Base-by-base conservation (phyloP, 345 rosid species). In the Carallia brachiata region DNA sequence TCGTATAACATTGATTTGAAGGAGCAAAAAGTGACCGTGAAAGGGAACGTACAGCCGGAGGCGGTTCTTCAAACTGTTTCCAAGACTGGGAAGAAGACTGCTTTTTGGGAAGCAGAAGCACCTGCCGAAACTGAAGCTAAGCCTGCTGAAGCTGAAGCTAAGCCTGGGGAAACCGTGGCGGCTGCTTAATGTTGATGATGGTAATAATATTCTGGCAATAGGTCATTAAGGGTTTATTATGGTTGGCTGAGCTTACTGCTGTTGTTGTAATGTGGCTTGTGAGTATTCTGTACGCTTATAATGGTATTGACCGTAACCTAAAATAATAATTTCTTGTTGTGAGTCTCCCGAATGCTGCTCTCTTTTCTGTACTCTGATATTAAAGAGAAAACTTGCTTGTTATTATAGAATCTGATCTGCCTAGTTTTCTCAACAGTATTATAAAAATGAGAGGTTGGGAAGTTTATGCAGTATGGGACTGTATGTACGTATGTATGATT, bases 1-100 rank as follows among this genome's bases (percentile, higher is more conserved):
- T 78, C 90, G 52, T 93, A 61, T 69, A 91, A 93, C 64, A 82
- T 91, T 65, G 85, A 91, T 76, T 56, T 91, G 77, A 73, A 91
- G 81, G 89, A 89, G 73, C 94, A 89, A 74, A 93, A 88, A 68
- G 97, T 93, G 66, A 93, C 88, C 0, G 98, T 93, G 67, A 89
- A 82, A 78, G 97, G 98, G 71, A 91, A 83, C 17, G 88, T 91
- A 61, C 82, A 85, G 77, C 91, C 91, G 0, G 91, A 91, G 53
- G 92, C 90, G n/a, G 97, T 89, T 72, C 72, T 88, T 6, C 85
- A 91, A 85, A 84, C 86, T 0, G 98, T 93, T 37, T 82, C 97
- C 2, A 93, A 93, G 84, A 89, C 92, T 0, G 90, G 91, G 62
- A 90, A 93, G 89, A 84, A 80, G 73, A 93, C 98, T 9, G 37